phyloP scores from a whole-genome alignment of 441 rosid genomes.

The Pelargonium myrrhifolium region DNA sequence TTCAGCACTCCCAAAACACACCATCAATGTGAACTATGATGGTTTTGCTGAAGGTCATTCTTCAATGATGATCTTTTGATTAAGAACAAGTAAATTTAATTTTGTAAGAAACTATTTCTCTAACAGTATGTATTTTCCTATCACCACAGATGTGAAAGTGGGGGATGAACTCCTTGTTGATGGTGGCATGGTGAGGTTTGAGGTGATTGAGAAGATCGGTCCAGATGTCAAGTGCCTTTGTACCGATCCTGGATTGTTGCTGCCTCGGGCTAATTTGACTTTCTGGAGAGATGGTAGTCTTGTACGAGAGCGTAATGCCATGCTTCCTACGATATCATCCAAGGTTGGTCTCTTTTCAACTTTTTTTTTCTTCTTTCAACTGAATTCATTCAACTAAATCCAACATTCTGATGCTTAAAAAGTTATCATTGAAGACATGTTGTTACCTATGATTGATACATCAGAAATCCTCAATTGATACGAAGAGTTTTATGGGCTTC shows the following conservation, averaged over 20 bases:
- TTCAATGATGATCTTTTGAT: background rate
- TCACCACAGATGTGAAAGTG: slow-evolving; percentile 56
- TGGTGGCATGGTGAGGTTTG: slow-evolving; percentile 99
- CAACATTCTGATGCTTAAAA: background rate
- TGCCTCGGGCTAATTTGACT: slow-evolving; percentile 90
- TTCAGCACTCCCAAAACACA: slow-evolving; percentile 55
- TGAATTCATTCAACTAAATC: background rate
- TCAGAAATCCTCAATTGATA: background rate
- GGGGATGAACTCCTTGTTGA: slow-evolving; percentile 93
- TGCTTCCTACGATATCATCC: slow-evolving; percentile 93
- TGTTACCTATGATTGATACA: too few species aligned
- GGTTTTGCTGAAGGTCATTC: slow-evolving; percentile 88
- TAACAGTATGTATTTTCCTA: background rate
- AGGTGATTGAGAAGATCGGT: slow-evolving; percentile 88
- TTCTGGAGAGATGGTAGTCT: slow-evolving; percentile 94
- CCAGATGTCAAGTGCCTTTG: slow-evolving; percentile 87
- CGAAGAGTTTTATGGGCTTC: background rate
- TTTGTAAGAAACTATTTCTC: background rate
- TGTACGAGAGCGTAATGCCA: slow-evolving; percentile 80
- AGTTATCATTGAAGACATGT: too few species aligned
- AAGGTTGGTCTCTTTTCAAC: slow-evolving; percentile 39
- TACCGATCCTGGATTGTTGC: slow-evolving; percentile 88
- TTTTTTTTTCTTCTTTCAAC: background rate
- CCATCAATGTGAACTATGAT: slow-evolving; percentile 82
- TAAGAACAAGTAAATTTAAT: background rate